Percentiles rank a stretch among this genome's conserved stretches.
Evolutionary conservation across 2,329 filamentous ascomycete genomes (phyloP).

Genomic region (Zasmidium cellare): DNA sequence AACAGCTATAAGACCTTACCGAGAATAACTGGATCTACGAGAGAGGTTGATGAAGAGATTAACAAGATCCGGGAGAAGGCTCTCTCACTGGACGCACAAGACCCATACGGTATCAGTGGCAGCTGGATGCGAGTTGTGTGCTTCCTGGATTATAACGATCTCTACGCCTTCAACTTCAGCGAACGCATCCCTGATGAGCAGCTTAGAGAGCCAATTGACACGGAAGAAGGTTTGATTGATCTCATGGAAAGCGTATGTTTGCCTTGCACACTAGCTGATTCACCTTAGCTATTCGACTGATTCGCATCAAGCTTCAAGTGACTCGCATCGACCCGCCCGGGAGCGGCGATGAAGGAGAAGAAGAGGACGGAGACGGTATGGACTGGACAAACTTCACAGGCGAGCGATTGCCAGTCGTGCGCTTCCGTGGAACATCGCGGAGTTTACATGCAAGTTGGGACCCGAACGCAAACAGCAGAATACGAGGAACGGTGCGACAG

Average conservation of each 20-base stretch:
- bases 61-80: conserved; percentile 35
- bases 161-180: conserved; percentile 70
- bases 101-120: conserved; percentile 71
- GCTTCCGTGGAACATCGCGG: conserved; percentile 64
- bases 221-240: conserved; percentile 53
- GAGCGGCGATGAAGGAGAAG: conserved; percentile 42
- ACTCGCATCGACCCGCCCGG: conserved; percentile 60
- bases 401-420: conserved; percentile 60
- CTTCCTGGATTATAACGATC: conserved; percentile 65
- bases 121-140: conserved; percentile 66
- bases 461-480: conserved; percentile 66
- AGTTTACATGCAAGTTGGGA: conserved; percentile 66
- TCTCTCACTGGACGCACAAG: conserved; percentile 53
- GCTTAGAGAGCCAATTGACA: conserved; percentile 55
- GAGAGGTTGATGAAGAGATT: conserved; percentile 24
- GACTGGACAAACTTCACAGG: conserved; percentile 33
- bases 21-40: conserved; percentile 1
- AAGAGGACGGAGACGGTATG: conserved; percentile 20
- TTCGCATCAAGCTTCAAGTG: conserved; percentile 66
- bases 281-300: conserved; percentile 61
- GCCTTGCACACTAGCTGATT: conserved; percentile 17
- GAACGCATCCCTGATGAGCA: conserved; percentile 35
- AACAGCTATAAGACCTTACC: conserved; percentile 24
- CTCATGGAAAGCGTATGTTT: conserved; percentile 33
- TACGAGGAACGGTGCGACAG: conserved; percentile 65